Evolutionary conservation across 208 protist species (phyloP).

Genomic region (Strigomonas culicis): DNA sequence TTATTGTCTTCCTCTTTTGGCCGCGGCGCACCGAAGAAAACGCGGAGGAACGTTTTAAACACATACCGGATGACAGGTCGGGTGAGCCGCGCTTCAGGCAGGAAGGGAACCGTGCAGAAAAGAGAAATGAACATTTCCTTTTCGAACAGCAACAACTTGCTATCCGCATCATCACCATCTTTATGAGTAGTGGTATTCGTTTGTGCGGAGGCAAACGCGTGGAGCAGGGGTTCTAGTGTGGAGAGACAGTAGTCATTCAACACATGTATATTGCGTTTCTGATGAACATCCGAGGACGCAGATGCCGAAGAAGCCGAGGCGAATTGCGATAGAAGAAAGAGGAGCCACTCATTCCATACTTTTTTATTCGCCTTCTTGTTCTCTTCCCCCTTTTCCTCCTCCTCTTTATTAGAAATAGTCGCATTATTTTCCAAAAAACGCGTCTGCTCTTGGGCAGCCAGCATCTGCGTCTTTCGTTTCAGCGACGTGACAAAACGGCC

Average conservation of each 20-base stretch:
- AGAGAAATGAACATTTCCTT: slow-evolving; percentile 3
- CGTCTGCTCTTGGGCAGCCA: no score
- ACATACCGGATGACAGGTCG: no score
- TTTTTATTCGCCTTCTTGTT: background rate
- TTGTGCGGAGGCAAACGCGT: background rate
- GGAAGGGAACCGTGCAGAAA: background rate
- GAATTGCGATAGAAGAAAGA: no score
- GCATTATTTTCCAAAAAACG: no score
- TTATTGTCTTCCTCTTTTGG: no score
- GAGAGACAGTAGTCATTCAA: background rate
- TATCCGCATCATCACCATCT: background rate
- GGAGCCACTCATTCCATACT: background rate
- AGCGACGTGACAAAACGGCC: no score
- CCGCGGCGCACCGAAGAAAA: no score
- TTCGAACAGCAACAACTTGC: background rate
- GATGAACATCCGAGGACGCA: background rate
- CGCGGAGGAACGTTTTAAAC: no score
- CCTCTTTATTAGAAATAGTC: no score
- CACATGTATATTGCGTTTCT: background rate
- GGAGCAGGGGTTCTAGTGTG: background rate
- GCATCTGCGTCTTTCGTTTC: no score
- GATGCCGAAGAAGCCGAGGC: background rate
- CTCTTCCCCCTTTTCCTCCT: background rate
- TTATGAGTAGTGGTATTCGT: background rate
- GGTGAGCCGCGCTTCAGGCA: background rate